phyloP scores from a whole-genome alignment of 441 rosid species.

The Dalechampia spathulata region DNA sequence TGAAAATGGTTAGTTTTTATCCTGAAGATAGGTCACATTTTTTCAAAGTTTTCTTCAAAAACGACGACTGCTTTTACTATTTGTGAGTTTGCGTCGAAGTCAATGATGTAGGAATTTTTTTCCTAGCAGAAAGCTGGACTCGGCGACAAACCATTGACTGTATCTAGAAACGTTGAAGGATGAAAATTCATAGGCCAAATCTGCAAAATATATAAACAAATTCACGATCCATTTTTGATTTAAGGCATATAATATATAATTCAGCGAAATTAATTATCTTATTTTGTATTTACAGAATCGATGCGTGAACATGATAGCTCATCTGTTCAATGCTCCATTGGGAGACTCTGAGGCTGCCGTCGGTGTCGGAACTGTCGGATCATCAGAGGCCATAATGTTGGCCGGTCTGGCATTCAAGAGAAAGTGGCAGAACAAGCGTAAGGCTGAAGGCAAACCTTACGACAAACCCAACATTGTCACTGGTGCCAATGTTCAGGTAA shows the following conservation, averaged over 20 bases:
- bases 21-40: no score
- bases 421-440: conserved; percentile 71
- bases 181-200: neutral
- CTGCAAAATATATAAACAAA: neutral
- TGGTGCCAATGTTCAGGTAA: conserved; percentile 82
- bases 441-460: conserved; percentile 59
- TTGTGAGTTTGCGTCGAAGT: no score
- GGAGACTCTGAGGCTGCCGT: conserved; percentile 43
- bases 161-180: neutral
- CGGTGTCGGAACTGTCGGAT: conserved; percentile 66
- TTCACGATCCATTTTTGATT: no score
- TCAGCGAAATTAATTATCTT: neutral
- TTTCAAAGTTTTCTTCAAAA: no score
- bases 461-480: conserved; percentile 88
- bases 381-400: conserved; percentile 69
- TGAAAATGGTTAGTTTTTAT: no score
- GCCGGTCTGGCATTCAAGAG: conserved; percentile 70
- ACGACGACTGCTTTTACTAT: no score
- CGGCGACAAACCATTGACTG: neutral
- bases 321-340: conserved; percentile 54
- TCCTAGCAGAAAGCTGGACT: neutral
- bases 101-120: no score
- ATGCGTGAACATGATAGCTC: conserved; percentile 67
- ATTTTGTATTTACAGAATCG: conserved; percentile 39
- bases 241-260: neutral